A percentile compares a stretch with the other conserved stretches of the same genome.
phyloP scores from a whole-genome alignment of 2,329 filamentous ascomycete genomes.

The Fusarium domesticum region DNA sequence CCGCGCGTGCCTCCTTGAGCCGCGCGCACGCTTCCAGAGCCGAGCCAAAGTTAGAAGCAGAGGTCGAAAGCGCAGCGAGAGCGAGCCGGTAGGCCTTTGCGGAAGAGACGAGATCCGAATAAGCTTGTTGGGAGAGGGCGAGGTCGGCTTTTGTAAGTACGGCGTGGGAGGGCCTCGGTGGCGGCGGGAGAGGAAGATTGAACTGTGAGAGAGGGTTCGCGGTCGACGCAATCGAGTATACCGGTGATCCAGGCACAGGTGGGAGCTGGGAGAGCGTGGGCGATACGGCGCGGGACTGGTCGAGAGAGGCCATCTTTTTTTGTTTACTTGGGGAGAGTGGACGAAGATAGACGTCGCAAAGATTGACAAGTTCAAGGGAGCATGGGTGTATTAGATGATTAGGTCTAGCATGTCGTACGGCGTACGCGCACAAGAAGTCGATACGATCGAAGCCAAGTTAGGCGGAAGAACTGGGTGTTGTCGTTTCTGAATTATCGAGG shows the following conservation, averaged over 20 bases:
- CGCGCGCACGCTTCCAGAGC: constrained; percentile 67
- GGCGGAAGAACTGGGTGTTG: background rate
- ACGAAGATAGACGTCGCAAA: background rate
- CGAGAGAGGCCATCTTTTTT: constrained; percentile 34
- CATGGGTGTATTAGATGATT: background rate
- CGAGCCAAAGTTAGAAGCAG: constrained; percentile 61
- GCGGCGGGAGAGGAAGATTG: constrained; percentile 59
- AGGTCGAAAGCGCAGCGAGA: constrained; percentile 57
- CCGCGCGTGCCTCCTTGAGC: constrained; percentile 63
- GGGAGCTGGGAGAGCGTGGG: constrained; percentile 57
- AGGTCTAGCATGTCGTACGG: background rate
- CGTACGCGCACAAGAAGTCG: background rate
- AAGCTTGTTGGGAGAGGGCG: constrained; percentile 59
- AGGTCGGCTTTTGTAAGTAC: constrained; percentile 63
- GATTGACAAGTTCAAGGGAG: background rate
- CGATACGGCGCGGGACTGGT: constrained; percentile 40
- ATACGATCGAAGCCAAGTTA: too few relatives aligned
- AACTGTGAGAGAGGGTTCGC: constrained; percentile 58
- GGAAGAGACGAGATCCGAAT: constrained; percentile 58
- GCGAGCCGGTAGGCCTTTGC: constrained; percentile 64
- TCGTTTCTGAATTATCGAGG: background rate
- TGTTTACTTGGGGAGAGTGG: constrained; percentile 16
- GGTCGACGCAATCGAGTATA: constrained; percentile 62
- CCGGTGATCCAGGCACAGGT: constrained; percentile 60
- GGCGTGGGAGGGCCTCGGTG: constrained; percentile 55